A percentile compares a stretch with the other conserved stretches of the same genome.
Evolutionary conservation across 257 asterid genomes (phyloP).

Genomic region (Solanum rostratum): DNA sequence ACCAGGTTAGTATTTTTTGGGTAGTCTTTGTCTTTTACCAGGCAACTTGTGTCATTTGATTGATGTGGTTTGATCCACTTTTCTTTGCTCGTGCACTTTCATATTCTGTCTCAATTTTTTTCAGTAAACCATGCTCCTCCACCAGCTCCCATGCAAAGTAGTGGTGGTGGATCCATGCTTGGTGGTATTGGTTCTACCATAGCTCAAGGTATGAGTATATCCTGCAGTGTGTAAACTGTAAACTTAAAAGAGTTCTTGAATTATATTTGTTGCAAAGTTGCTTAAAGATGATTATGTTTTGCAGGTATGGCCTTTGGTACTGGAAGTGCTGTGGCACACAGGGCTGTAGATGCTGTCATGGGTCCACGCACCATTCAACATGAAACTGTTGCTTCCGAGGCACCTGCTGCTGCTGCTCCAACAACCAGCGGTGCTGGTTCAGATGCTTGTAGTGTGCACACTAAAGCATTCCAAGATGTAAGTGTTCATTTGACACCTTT

Average conservation of each 20-base stretch:
- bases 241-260: background rate
- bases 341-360: constrained; percentile 61
- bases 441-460: constrained; percentile 50
- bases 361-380: constrained; percentile 77
- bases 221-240: background rate
- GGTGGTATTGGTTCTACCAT: constrained; percentile 42
- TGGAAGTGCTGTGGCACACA: constrained; percentile 66
- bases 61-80: background rate
- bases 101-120: background rate
- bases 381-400: constrained; percentile 41
- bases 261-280: background rate
- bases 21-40: background rate
- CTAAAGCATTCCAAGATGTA: constrained; percentile 75
- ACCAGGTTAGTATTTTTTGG: background rate
- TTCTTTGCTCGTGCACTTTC: background rate
- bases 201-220: constrained; percentile 11
- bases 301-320: constrained; percentile 65
- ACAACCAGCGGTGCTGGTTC: constrained; percentile 22
- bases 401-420: constrained; percentile 28
- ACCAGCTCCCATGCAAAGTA: constrained; percentile 51
- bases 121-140: constrained; percentile 30
- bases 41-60: background rate
- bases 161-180: constrained; percentile 63
- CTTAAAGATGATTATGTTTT: background rate
- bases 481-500: background rate